A percentile compares a stretch with the other conserved stretches of the same genome.
phyloP scores from a whole-genome alignment of 257 asterid species.

The Craterostigma plantagineum region DNA sequence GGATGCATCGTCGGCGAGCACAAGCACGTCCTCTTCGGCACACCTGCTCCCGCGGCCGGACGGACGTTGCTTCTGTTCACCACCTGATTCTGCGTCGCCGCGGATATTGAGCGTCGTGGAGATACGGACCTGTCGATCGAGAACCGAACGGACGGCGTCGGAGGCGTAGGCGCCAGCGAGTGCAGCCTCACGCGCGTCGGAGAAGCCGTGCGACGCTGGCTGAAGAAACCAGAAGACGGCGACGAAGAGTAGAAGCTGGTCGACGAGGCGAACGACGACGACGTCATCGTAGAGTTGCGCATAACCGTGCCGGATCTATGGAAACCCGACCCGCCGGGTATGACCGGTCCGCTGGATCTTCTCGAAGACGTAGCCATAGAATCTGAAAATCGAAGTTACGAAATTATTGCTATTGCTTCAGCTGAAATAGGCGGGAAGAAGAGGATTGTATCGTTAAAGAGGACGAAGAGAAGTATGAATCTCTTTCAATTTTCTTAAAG shows the following conservation, averaged over 20 bases:
- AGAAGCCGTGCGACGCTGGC: conserved; percentile 37
- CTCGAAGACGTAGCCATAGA: conserved; percentile 2
- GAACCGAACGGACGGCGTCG: conserved; percentile 56
- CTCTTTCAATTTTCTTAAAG: conserved; percentile 10
- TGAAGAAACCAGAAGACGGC: conserved; percentile 12
- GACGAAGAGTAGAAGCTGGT: conserved; percentile 19
- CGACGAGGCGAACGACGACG: conserved; percentile 13
- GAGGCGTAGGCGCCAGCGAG: conserved; percentile 35
- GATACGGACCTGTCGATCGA: conserved; percentile 56
- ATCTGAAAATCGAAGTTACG: neutral
- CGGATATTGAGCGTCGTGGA: no score
- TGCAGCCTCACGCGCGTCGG: conserved; percentile 76
- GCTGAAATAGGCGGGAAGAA: no score
- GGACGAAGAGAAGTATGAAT: neutral
- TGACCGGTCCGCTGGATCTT: neutral
- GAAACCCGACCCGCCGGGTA: neutral
- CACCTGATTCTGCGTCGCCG: conserved; percentile 39
- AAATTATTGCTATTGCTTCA: no score
- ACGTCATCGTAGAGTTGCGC: conserved; percentile 1
- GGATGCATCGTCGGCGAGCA: conserved; percentile 89
- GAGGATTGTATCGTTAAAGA: no score
- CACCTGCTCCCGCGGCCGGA: conserved; percentile 5
- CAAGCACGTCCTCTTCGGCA: conserved; percentile 55
- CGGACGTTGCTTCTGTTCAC: conserved; percentile 21
- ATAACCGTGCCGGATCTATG: conserved; percentile 1